Conservation (phyloP, 2,329 filamentous ascomycete species). For the Colletotrichum filicis region DNA sequence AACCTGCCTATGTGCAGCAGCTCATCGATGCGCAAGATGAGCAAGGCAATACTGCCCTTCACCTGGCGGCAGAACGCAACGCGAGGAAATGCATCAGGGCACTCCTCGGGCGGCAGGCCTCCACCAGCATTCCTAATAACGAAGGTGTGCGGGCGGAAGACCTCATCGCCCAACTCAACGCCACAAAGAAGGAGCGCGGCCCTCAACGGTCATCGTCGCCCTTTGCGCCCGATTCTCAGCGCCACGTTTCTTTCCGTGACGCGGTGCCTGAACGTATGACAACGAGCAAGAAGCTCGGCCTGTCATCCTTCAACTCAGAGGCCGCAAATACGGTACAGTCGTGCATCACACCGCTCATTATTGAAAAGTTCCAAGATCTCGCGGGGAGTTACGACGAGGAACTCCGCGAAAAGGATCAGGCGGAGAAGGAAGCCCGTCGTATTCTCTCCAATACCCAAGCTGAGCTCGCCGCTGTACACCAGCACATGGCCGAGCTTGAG, state of each 20-base stretch:
- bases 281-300: slow-evolving; percentile 51
- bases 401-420: slow-evolving; percentile 77
- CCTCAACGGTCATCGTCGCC: slow-evolving; percentile 82
- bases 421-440: slow-evolving; percentile 74
- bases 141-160: slow-evolving; percentile 87
- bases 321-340: slow-evolving; percentile 77
- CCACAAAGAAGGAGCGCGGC: slow-evolving; percentile 70
- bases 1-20: slow-evolving; percentile 79
- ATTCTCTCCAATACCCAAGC: slow-evolving; percentile 74
- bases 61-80: slow-evolving; percentile 81
- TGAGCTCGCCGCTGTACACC: slow-evolving; percentile 71
- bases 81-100: slow-evolving; percentile 90
- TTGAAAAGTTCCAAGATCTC: slow-evolving; percentile 78
- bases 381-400: slow-evolving; percentile 80
- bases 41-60: slow-evolving; percentile 87
- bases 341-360: slow-evolving; percentile 75
- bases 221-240: slow-evolving; percentile 72
- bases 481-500: slow-evolving; percentile 69
- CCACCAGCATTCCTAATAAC: slow-evolving; percentile 83
- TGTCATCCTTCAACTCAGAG: slow-evolving; percentile 64
- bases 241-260: slow-evolving; percentile 64
- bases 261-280: slow-evolving; percentile 51
- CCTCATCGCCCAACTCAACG: slow-evolving; percentile 81
- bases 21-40: slow-evolving; percentile 86
- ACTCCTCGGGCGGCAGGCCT: slow-evolving; percentile 82